Percentiles rank a stretch among this genome's conserved stretches.
Evolutionary conservation across 2,329 filamentous ascomycete species (phyloP).

Genomic region (Aureobasidium mangrovei): DNA sequence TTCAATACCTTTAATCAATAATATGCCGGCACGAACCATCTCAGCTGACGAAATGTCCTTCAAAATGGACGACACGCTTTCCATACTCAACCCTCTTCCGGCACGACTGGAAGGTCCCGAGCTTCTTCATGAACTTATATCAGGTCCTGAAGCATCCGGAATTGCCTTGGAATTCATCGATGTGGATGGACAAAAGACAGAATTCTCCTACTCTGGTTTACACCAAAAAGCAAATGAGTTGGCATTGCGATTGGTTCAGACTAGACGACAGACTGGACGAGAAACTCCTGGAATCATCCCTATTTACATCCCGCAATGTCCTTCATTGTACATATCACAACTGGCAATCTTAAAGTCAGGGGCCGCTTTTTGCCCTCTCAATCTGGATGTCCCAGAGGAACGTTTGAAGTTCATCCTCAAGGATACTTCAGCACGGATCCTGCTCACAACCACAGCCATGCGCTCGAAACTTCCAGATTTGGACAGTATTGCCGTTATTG

Average conservation of each 20-base stretch:
- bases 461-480: slow-evolving; percentile 30
- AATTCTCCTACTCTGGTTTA: slow-evolving; percentile 54
- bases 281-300: slow-evolving; percentile 51
- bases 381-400: slow-evolving; percentile 67
- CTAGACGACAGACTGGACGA: slow-evolving; percentile 20
- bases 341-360: slow-evolving; percentile 73
- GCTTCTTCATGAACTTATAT: slow-evolving; percentile 57
- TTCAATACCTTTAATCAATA: slow-evolving; percentile 1
- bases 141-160: slow-evolving; percentile 27
- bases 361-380: slow-evolving; percentile 77
- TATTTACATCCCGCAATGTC: slow-evolving; percentile 66
- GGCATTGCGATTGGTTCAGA: slow-evolving; percentile 42
- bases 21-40: slow-evolving; percentile 11
- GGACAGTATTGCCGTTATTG: slow-evolving; percentile 31
- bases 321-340: slow-evolving; percentile 67
- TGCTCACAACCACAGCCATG: slow-evolving; percentile 54
- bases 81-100: slow-evolving; percentile 51
- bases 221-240: slow-evolving; percentile 50
- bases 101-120: slow-evolving; percentile 44
- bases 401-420: slow-evolving; percentile 69
- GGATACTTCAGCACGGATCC: slow-evolving; percentile 62
- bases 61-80: slow-evolving; percentile 29
- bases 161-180: slow-evolving; percentile 58
- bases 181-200: slow-evolving; percentile 36
- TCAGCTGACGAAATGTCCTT: neutral